phyloP scores from a whole-genome alignment of 2,329 filamentous ascomycete species.

The Neonectria faginata region DNA sequence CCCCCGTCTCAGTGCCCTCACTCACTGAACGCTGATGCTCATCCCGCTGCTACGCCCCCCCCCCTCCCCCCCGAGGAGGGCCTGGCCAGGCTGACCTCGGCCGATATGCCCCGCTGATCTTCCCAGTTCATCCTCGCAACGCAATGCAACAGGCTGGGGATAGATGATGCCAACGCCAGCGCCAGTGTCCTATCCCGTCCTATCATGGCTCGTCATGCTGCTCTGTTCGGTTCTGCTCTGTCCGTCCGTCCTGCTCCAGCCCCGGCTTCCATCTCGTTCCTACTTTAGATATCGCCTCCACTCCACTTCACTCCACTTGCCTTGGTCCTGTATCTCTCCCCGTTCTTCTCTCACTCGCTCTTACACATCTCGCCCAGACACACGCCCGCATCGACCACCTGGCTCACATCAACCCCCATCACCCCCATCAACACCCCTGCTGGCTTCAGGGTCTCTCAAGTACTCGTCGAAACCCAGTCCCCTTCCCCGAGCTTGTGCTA shows the following conservation, averaged over 20 bases:
- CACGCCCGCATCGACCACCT: conserved; percentile 26
- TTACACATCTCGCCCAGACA: conserved; percentile 7
- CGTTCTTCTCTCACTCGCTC: conserved; percentile 12
- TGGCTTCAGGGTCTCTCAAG: conserved; percentile 43
- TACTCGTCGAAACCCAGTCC: conserved; percentile 38
- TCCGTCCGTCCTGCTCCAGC: conserved; percentile 16
- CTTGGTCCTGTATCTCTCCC: conserved; percentile 9
- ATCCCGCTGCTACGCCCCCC: too few species aligned
- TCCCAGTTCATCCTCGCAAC: conserved; percentile 36
- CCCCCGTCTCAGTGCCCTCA: conserved; percentile 33
- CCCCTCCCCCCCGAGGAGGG: too few species aligned
- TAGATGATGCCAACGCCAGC: conserved; percentile 43
- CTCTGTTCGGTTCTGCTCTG: background rate
- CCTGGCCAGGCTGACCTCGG: conserved; percentile 37
- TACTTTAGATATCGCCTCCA: conserved; percentile 30
- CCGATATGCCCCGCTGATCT: conserved; percentile 46
- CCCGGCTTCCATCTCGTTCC: conserved; percentile 18
- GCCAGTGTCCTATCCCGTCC: conserved; percentile 15
- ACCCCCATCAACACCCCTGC: conserved; percentile 38
- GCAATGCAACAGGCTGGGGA: conserved; percentile 33
- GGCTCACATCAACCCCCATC: conserved; percentile 25
- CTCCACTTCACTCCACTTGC: conserved; percentile 17
- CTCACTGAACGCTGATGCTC: background rate
- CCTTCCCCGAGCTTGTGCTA: conserved; percentile 33
- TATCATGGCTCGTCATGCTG: conserved; percentile 14